phyloP scores from a whole-genome alignment of 2,329 filamentous ascomycete species.

The Microascus cirrosus region DNA sequence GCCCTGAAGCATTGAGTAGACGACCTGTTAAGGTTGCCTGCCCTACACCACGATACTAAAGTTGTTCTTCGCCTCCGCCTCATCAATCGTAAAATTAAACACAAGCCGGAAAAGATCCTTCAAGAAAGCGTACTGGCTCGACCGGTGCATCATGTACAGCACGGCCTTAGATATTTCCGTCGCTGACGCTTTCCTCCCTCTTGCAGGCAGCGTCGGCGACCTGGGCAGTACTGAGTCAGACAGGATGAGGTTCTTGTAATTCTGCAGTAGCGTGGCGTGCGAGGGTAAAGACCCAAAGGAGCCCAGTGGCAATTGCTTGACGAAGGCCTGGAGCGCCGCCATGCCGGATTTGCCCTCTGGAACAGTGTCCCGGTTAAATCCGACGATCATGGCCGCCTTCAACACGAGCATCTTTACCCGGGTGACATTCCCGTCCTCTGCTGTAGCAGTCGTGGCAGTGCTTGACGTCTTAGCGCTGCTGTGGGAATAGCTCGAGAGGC shows the following conservation, averaged over 20 bases:
- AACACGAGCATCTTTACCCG: conserved; percentile 71
- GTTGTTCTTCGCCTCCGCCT: conserved; percentile 57
- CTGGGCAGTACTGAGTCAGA: conserved; percentile 50
- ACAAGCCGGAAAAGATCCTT: conserved; percentile 74
- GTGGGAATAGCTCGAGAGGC: conserved; percentile 70
- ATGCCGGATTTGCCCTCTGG: conserved; percentile 31
- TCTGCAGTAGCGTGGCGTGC: conserved; percentile 61
- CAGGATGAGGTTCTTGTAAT: conserved; percentile 71
- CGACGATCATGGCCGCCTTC: conserved; percentile 76
- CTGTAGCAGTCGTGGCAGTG: conserved; percentile 59
- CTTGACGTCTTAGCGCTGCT: conserved; percentile 54
- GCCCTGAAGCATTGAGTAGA: neutral
- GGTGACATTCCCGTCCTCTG: conserved; percentile 66
- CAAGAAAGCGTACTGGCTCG: conserved; percentile 66
- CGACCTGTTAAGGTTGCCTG: neutral
- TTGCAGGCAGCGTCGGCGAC: conserved; percentile 29
- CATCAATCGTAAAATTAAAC: conserved; percentile 74
- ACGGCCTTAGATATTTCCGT: conserved; percentile 75
- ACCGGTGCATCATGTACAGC: conserved; percentile 58
- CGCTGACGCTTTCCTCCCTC: conserved; percentile 50
- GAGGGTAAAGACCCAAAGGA: conserved; percentile 65
- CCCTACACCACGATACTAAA: conserved; percentile 46
- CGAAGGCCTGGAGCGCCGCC: conserved; percentile 58
- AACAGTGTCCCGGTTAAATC: conserved; percentile 54
- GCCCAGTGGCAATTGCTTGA: conserved; percentile 62